These are phyloP conservation scores for Collybia sordida DNA, from an alignment of 768 basidiomycete genomes.

Conservation along the genomic window DNA sequence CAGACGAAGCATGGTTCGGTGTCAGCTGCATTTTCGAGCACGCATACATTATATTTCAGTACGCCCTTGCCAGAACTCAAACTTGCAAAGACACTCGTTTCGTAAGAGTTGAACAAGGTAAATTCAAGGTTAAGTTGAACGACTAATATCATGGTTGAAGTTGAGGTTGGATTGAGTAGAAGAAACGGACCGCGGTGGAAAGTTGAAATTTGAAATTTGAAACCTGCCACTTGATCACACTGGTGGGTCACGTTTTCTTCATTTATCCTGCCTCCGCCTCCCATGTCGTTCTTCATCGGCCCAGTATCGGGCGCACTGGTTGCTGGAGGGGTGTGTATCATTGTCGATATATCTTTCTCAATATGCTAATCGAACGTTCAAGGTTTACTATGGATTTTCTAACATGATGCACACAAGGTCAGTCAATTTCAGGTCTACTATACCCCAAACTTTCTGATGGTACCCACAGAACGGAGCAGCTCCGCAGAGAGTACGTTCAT, in stretches of 20 bases:
- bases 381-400: constrained; percentile 76
- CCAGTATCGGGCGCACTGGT: constrained; percentile 71
- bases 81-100: too few species aligned
- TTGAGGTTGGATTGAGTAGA: too few species aligned
- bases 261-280: not conserved
- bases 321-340: constrained; percentile 54
- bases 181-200: not conserved
- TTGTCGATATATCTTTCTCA: not conserved
- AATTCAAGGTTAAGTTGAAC: too few species aligned
- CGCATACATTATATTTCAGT: too few species aligned
- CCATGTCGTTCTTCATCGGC: constrained; percentile 62
- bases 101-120: too few species aligned
- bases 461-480: constrained; percentile 49
- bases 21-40: too few species aligned
- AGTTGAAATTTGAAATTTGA: not conserved
- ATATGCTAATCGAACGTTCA: not conserved
- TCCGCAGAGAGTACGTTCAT: constrained; percentile 50
- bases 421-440: constrained; percentile 11
- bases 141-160: too few species aligned
- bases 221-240: not conserved
- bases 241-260: not conserved
- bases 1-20: too few species aligned
- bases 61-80: too few species aligned
- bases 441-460: constrained; percentile 2
- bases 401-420: constrained; percentile 61